Base-by-base conservation (phyloP, 768 basidiomycete genomes). In the Tulasnella sp. region DNA sequence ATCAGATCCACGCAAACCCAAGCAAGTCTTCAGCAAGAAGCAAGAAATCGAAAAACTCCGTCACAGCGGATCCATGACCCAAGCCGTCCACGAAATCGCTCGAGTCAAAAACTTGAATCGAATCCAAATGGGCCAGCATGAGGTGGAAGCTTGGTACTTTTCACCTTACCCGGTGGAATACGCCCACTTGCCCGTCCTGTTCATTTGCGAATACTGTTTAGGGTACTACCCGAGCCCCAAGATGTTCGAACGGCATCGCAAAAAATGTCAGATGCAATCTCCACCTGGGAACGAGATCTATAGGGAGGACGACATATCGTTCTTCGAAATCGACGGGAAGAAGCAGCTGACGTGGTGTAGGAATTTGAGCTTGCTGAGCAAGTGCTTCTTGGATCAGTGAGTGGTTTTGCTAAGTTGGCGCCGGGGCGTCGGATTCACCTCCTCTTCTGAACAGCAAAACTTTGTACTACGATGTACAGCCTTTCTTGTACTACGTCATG, bases 121-220 rank as follows among this genome's bases (percentile, higher is more conserved):
- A 78, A 89, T 99, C 39, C 95, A 97, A 84, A 99, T 99, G 79
- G 98, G 98, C 78, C 91, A 90, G 83, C 92, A 98, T 86, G 95
- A 98, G 85, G 94, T 99, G 81, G 98, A 99, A 82, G 92, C 98
- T n/a, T 99, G 98, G 98, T 99, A 99, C 85, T 99, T 99, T 88
- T 96, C 94, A 82, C 98, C 98, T 32, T 99, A 99, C 86, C 98
- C 98, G 15, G 93, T 94, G 85, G 98, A 99, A 86, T 99, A 94
- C 86, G 95, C 98, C 69, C 94, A 99, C 84, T 90, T 97, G 37
- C 95, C 96, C 26, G 86, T 96, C 80, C 88, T 99, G 69, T 99
- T 96, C 88, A 91, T 99, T 83, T 99, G 98, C 91, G 97, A 99
- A 85, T 97, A 97, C 87, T 99, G 98, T 84, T 89, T 99, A 70